Evolutionary conservation across 768 basidiomycete species (phyloP).

Genomic region (Xerocomellus chrysenteron): DNA sequence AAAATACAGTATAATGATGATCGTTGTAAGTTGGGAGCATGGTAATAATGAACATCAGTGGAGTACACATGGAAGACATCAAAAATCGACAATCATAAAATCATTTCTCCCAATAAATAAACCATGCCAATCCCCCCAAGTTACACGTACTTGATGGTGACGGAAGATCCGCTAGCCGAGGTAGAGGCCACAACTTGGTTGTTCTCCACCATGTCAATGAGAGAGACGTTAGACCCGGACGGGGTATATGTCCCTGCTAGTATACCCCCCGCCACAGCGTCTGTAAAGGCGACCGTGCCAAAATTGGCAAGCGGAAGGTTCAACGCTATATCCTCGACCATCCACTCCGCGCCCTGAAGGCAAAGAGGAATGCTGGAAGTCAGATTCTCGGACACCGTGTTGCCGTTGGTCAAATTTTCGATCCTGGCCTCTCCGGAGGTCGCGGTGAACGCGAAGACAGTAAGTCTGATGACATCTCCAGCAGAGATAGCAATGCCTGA

Average conservation of each 20-base stretch:
- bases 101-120: too few relatives aligned
- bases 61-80: too few relatives aligned
- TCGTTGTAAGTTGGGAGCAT: too few relatives aligned
- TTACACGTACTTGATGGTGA: neutral
- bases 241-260: neutral
- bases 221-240: neutral
- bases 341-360: conserved; percentile 10
- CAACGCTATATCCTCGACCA: neutral
- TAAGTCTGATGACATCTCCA: conserved; percentile 7
- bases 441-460: neutral
- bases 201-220: neutral
- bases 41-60: too few relatives aligned
- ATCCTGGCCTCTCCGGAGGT: neutral
- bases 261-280: neutral
- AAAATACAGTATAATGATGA: too few relatives aligned
- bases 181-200: neutral
- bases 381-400: neutral
- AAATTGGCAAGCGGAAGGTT: conserved; percentile 8
- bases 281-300: conserved; percentile 2
- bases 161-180: neutral
- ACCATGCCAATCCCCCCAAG: too few relatives aligned
- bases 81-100: too few relatives aligned
- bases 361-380: neutral
- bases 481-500: neutral
- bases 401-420: neutral